phyloP scores from a whole-genome alignment of 176 grass and related monocot genomes.

The Zoysia japonica region DNA sequence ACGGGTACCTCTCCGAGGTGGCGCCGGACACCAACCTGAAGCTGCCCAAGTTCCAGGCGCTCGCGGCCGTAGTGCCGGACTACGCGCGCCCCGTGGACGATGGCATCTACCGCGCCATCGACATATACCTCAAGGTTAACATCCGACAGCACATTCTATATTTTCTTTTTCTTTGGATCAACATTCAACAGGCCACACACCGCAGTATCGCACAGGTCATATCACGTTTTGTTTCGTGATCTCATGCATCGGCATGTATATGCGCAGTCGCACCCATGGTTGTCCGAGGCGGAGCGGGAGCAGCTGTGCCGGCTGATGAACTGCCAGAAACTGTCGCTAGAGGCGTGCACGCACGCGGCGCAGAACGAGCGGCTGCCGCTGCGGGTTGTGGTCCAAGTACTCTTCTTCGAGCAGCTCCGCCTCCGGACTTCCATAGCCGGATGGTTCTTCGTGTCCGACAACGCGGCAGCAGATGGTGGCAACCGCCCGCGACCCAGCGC shows the following conservation, averaged over 20 bases:
- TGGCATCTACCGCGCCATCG: slow-evolving; percentile 73
- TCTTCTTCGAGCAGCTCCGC: slow-evolving; percentile 82
- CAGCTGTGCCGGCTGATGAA: slow-evolving; percentile 77
- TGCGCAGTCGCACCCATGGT: slow-evolving; percentile 63
- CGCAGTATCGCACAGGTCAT: neutral
- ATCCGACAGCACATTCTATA: too few relatives aligned
- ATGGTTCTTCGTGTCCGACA: slow-evolving; percentile 69
- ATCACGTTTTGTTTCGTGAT: neutral
- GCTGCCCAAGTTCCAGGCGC: slow-evolving; percentile 75
- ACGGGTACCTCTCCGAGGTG: slow-evolving; percentile 77
- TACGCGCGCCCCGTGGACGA: slow-evolving; percentile 66
- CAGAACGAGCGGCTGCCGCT: slow-evolving; percentile 84
- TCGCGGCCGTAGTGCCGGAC: slow-evolving; percentile 69
- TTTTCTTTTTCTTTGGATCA: too few relatives aligned
- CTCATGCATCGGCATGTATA: neutral
- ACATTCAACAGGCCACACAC: too few relatives aligned
- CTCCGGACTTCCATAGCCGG: slow-evolving; percentile 74
- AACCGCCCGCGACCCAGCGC: slow-evolving; percentile 34
- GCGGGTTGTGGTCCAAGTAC: slow-evolving; percentile 77
- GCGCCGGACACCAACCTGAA: slow-evolving; percentile 77
- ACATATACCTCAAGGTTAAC: slow-evolving; percentile 80
- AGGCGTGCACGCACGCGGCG: slow-evolving; percentile 70
- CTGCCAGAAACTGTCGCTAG: slow-evolving; percentile 78
- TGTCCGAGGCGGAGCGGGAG: slow-evolving; percentile 73
- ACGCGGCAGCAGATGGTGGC: slow-evolving; percentile 36